phyloP scores from a whole-genome alignment of 2,329 filamentous ascomycete species.

The Fusarium burgessii region DNA sequence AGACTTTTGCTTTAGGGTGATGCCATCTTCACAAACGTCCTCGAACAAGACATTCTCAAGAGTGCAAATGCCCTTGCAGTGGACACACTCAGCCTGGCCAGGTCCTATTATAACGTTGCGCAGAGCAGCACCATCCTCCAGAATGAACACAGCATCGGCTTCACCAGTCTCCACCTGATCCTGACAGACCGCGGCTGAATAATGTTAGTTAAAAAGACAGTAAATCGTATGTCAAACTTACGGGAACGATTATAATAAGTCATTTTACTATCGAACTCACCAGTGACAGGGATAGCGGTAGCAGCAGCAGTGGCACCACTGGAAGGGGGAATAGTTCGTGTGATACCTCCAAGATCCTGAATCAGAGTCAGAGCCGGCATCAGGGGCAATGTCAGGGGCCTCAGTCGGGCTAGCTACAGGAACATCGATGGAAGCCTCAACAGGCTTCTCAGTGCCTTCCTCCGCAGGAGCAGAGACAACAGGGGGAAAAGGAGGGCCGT shows the following conservation, averaged over 20 bases:
- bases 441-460: background rate
- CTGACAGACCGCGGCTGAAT: slow-evolving; percentile 41
- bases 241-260: slow-evolving; percentile 40
- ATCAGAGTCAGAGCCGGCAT: slow-evolving; percentile 3
- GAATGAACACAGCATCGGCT: slow-evolving; percentile 61
- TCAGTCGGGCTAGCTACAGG: slow-evolving; percentile 1
- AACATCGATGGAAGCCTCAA: background rate
- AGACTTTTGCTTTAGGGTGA: slow-evolving; percentile 54
- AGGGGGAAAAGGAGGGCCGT: background rate
- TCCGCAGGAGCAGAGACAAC: background rate
- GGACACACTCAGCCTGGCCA: slow-evolving; percentile 62
- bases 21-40: slow-evolving; percentile 55
- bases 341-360: slow-evolving; percentile 24
- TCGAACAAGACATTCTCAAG: slow-evolving; percentile 56
- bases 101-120: slow-evolving; percentile 66
- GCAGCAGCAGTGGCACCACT: slow-evolving; percentile 30
- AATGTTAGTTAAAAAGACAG: background rate
- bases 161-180: slow-evolving; percentile 47
- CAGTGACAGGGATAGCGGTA: slow-evolving; percentile 38
- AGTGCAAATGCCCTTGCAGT: slow-evolving; percentile 61
- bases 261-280: slow-evolving; percentile 39
- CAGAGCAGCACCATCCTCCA: slow-evolving; percentile 63
- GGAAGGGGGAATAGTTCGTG: slow-evolving; percentile 39
- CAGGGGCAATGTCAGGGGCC: slow-evolving; percentile 1
- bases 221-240: background rate